Conservation (phyloP, 2,329 filamentous ascomycete species). For the Aspergillus chevalieri region DNA sequence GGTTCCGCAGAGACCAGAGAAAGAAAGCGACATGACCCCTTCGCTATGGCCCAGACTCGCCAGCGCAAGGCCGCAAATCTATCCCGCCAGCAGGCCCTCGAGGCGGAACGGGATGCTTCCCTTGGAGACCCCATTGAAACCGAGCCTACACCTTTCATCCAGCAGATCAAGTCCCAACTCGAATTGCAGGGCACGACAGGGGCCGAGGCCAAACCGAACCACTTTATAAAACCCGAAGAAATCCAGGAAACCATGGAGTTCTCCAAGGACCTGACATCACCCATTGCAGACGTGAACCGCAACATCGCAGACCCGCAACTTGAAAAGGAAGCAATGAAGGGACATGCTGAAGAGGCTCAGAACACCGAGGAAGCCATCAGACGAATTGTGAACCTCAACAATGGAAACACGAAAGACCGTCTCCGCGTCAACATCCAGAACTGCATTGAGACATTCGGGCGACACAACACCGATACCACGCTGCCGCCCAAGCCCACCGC, state of each 20-base stretch:
- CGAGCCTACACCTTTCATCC: conserved; percentile 69
- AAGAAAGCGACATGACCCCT: conserved; percentile 69
- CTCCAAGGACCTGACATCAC: conserved; percentile 58
- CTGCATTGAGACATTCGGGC: conserved; percentile 80
- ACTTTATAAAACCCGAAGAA: conserved; percentile 64
- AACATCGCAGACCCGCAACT: conserved; percentile 32
- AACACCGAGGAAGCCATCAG: conserved; percentile 69
- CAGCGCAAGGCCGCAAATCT: conserved; percentile 80
- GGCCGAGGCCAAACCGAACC: conserved; percentile 55
- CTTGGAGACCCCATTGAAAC: conserved; percentile 77
- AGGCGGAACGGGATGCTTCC: conserved; percentile 56
- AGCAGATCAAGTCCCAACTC: conserved; percentile 29
- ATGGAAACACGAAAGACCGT: conserved; percentile 71
- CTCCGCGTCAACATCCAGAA: conserved; percentile 76
- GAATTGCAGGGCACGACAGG: conserved; percentile 9
- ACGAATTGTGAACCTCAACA: conserved; percentile 71
- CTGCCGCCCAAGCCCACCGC: conserved; percentile 56
- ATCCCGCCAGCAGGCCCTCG: conserved; percentile 64
- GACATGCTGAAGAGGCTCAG: conserved; percentile 53
- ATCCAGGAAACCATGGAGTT: conserved; percentile 60
- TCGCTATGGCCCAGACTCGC: conserved; percentile 70
- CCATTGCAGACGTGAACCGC: conserved; percentile 25
- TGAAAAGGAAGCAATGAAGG: conserved; percentile 31
- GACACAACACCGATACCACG: conserved; percentile 74
- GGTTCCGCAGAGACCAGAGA: conserved; percentile 60